These are phyloP conservation scores for Pyricularia sp. DNA, from an alignment of 2,329 filamentous ascomycete species.

Conservation along the genomic window DNA sequence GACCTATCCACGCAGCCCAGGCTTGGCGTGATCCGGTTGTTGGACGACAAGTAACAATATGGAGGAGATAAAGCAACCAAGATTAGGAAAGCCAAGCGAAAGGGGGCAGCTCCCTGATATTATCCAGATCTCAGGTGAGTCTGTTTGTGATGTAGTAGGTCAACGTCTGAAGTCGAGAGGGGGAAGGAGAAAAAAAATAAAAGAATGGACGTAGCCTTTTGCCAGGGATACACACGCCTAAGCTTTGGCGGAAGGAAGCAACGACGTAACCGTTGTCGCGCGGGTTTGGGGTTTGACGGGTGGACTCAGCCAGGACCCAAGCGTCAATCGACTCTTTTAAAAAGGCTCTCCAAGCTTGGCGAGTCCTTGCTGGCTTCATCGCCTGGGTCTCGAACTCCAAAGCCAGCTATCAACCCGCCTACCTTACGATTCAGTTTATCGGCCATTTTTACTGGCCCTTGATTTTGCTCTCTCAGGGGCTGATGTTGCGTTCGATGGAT, in stretches of 20 bases:
- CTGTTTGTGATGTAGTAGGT: not conserved
- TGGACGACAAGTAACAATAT: not conserved
- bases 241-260: not conserved
- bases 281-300: not conserved
- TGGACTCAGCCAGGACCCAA: not conserved
- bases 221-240: not conserved
- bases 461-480: not conserved
- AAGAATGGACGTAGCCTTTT: not conserved
- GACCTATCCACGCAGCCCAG: not conserved
- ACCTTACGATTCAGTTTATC: not conserved
- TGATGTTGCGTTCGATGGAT: not conserved
- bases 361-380: not conserved
- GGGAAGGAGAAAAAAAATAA: not conserved
- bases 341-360: not conserved
- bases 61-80: not conserved
- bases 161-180: not conserved
- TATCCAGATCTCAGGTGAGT: not conserved
- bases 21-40: not conserved
- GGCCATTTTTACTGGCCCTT: not conserved
- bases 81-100: not conserved
- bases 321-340: not conserved
- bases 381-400: not conserved
- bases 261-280: not conserved
- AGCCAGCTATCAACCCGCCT: not conserved
- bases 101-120: not conserved